These are phyloP conservation scores for Geotrichum fermentans DNA, from an alignment of 1,139 yeast genomes.

Conservation along the genomic window DNA sequence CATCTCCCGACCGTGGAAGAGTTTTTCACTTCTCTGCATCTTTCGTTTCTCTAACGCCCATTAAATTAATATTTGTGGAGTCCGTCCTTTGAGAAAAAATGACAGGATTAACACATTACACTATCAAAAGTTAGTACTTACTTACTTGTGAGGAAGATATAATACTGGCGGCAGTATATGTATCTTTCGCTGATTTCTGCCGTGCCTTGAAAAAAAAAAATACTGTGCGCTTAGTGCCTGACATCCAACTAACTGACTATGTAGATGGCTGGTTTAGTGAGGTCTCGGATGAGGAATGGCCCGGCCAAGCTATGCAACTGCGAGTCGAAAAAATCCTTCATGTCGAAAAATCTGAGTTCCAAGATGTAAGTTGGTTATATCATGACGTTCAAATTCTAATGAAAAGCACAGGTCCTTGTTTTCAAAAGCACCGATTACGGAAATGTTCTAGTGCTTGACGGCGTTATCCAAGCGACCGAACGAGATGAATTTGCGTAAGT, in stretches of 20 bases:
- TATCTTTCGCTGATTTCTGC: no score
- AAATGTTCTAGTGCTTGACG: conserved; percentile 84
- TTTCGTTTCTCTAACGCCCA: neutral
- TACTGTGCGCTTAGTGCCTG: no score
- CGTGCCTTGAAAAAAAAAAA: no score
- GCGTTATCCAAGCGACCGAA: conserved; percentile 88
- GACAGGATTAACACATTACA: conserved; percentile 39
- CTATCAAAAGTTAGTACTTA: conserved; percentile 30
- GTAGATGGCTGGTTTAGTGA: conserved; percentile 88
- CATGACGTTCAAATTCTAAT: neutral
- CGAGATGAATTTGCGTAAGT: conserved; percentile 75
- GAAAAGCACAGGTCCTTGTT: conserved; percentile 47
- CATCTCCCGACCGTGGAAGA: no score
- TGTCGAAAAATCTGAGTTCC: conserved; percentile 77
- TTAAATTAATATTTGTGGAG: no score
- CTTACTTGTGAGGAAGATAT: neutral
- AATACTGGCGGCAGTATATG: no score
- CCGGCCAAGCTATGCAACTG: conserved; percentile 89
- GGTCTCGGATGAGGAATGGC: conserved; percentile 82
- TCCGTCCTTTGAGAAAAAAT: conserved; percentile 15
- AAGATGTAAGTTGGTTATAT: conserved; percentile 46
- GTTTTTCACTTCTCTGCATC: conserved; percentile 1
- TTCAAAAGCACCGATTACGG: conserved; percentile 87
- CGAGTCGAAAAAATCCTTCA: conserved; percentile 77
- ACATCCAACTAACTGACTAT: no score